Evolutionary conservation across 768 basidiomycete genomes (phyloP).

Genomic region (Boletus edulis): DNA sequence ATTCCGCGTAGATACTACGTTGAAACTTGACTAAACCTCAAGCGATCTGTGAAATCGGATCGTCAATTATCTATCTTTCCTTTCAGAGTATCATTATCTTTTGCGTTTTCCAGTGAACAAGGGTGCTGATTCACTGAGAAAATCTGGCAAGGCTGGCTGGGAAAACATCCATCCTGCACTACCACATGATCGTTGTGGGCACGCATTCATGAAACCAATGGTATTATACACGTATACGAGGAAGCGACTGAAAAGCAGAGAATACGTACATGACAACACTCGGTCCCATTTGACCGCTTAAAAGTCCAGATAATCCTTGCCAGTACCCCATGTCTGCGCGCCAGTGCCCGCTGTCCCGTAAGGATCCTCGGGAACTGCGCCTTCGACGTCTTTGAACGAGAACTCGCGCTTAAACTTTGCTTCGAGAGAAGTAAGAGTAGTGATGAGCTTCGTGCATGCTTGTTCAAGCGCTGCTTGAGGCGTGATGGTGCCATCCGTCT

Average conservation of each 20-base stretch:
- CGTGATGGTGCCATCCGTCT: constrained; percentile 86
- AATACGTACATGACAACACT: not conserved
- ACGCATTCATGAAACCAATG: not conserved
- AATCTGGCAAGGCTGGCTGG: too few species aligned
- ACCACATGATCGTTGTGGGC: too few species aligned
- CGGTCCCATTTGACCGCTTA: constrained; percentile 24
- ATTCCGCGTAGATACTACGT: too few species aligned
- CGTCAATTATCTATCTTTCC: too few species aligned
- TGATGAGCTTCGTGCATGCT: constrained; percentile 81
- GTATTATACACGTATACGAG: not conserved
- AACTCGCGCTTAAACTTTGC: constrained; percentile 82
- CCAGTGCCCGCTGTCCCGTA: constrained; percentile 45
- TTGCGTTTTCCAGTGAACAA: too few species aligned
- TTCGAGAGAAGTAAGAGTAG: constrained; percentile 63
- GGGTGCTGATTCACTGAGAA: too few species aligned
- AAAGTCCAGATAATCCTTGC: constrained; percentile 55
- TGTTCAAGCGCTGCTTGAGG: constrained; percentile 81
- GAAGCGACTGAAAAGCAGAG: not conserved
- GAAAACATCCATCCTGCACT: too few species aligned
- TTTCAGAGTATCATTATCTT: too few species aligned
- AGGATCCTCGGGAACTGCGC: constrained; percentile 44
- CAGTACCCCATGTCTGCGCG: constrained; percentile 43
- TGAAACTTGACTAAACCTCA: too few species aligned
- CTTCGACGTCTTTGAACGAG: constrained; percentile 71
- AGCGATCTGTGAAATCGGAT: too few species aligned